A percentile compares a stretch with the other conserved stretches of the same genome.
These are phyloP conservation scores for Crucihimalaya himalaica DNA, from an alignment of 345 rosid genomes.

Conservation along the genomic window DNA sequence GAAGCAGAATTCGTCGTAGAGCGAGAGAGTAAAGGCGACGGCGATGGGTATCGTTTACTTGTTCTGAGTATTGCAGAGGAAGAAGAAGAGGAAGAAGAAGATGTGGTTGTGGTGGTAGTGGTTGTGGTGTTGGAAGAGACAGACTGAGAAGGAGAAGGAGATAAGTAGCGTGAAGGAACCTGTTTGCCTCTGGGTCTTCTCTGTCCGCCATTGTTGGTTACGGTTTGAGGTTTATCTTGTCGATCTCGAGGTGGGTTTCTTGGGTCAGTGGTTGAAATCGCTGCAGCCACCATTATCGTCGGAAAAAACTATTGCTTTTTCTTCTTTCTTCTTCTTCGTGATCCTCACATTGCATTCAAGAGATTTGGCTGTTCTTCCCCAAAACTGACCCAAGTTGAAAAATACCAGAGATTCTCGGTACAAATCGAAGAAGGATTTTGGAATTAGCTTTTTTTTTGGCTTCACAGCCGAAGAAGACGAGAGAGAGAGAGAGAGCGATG, in stretches of 20 bases:
- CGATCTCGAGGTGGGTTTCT: slow-evolving; percentile 45
- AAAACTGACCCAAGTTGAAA: neutral
- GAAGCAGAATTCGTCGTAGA: slow-evolving; percentile 52
- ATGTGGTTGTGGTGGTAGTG: slow-evolving; percentile 30
- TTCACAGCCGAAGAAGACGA: slow-evolving; percentile 36
- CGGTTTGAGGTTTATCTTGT: slow-evolving; percentile 32
- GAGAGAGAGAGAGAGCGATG: slow-evolving; percentile 33
- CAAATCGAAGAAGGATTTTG: slow-evolving; percentile 26
- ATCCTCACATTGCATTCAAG: slow-evolving; percentile 56
- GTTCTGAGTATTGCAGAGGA: slow-evolving; percentile 42
- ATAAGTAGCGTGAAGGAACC: slow-evolving; percentile 84
- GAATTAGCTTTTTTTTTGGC: slow-evolving; percentile 9
- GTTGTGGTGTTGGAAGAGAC: slow-evolving; percentile 42
- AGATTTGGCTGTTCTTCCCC: slow-evolving; percentile 12
- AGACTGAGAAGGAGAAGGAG: slow-evolving; percentile 81
- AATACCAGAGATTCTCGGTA: slow-evolving; percentile 25
- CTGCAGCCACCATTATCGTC: slow-evolving; percentile 74
- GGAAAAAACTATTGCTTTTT: neutral
- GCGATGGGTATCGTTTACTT: slow-evolving; percentile 65
- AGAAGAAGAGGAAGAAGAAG: slow-evolving; percentile 55
- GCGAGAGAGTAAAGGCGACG: slow-evolving; percentile 52
- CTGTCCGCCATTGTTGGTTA: slow-evolving; percentile 44
- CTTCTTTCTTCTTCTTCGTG: slow-evolving; percentile 21
- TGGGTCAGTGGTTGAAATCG: slow-evolving; percentile 38
- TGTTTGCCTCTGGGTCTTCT: slow-evolving; percentile 74